A percentile compares a stretch with the other conserved stretches of the same genome.
These are phyloP conservation scores for Sutorius eximius DNA, from an alignment of 1,284 basidiomycete genomes.

Conservation along the genomic window DNA sequence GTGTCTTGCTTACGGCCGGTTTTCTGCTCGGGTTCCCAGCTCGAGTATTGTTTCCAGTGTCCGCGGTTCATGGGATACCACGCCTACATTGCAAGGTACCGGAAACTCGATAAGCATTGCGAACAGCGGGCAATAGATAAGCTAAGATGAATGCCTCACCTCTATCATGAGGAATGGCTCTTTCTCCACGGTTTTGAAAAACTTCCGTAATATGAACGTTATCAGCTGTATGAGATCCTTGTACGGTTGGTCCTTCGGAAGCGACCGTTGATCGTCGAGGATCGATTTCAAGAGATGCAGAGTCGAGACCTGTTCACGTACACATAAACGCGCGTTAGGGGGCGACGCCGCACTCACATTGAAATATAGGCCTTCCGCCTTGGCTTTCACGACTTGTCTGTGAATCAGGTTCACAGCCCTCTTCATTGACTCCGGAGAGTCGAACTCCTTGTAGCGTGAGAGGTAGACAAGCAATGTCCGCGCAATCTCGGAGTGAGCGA, in stretches of 20 bases:
- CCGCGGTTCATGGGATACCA: constrained; percentile 89
- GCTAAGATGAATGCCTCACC: constrained; percentile 40
- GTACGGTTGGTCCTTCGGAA: constrained; percentile 76
- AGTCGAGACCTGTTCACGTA: constrained; percentile 71
- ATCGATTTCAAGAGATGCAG: constrained; percentile 83
- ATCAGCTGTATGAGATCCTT: constrained; percentile 82
- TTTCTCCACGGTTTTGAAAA: constrained; percentile 85
- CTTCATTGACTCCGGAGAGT: constrained; percentile 78
- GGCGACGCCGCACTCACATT: constrained; percentile 54
- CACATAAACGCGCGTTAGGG: constrained; percentile 12
- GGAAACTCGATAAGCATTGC: constrained; percentile 17
- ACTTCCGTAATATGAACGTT: constrained; percentile 82
- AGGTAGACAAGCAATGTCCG: constrained; percentile 82
- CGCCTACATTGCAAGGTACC: constrained; percentile 47
- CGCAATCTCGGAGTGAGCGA: constrained; percentile 81
- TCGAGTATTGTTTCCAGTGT: constrained; percentile 83
- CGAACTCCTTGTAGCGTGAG: constrained; percentile 78
- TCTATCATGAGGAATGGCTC: constrained; percentile 86
- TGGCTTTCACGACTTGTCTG: constrained; percentile 83
- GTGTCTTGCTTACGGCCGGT: constrained; percentile 41
- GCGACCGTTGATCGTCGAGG: constrained; percentile 70
- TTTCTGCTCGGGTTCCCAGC: constrained; percentile 72
- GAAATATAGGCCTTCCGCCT: constrained; percentile 91
- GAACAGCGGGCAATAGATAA: constrained; percentile 24
- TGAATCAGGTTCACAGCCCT: constrained; percentile 85